A percentile compares a stretch with the other conserved stretches of the same genome.
Conservation (phyloP, 768 basidiomycete genomes). For the Boletus tylopilopsis region DNA sequence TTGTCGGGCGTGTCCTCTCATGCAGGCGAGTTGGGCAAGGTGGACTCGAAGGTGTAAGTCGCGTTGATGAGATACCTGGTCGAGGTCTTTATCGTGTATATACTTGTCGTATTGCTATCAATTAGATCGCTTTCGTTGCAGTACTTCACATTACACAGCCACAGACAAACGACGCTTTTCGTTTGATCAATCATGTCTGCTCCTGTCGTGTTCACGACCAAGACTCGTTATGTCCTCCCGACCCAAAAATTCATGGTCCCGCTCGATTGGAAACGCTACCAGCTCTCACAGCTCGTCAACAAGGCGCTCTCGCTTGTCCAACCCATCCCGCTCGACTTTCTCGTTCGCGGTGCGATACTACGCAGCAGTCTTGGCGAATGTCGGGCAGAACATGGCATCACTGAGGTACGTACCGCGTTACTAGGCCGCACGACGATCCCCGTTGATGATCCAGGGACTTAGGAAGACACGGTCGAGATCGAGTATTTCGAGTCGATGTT, state of each 20-base stretch:
- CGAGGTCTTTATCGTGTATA: too few relatives aligned
- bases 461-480: conserved; percentile 90
- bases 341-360: conserved; percentile 80
- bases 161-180: too few relatives aligned
- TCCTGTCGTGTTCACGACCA: conserved; percentile 19
- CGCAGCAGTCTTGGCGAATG: conserved; percentile 68
- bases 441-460: conserved; percentile 12
- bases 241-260: conserved; percentile 93
- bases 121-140: too few relatives aligned
- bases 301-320: conserved; percentile 75
- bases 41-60: too few relatives aligned
- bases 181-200: too few relatives aligned
- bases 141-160: too few relatives aligned
- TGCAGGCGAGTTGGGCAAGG: too few relatives aligned
- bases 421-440: neutral
- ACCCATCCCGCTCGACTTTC: conserved; percentile 90
- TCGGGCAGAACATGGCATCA: conserved; percentile 65
- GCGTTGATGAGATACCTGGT: too few relatives aligned
- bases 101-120: too few relatives aligned
- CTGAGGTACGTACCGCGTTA: conserved; percentile 46
- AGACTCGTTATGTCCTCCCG: conserved; percentile 29
- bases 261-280: conserved; percentile 86
- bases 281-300: conserved; percentile 95
- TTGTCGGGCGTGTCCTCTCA: too few relatives aligned
- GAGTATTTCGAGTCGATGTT: conserved; percentile 90